A percentile compares a stretch with the other conserved stretches of the same genome.
These are phyloP conservation scores for Cladosporium oxysporum DNA, from an alignment of 2,329 filamentous ascomycete species.

Conservation along the genomic window DNA sequence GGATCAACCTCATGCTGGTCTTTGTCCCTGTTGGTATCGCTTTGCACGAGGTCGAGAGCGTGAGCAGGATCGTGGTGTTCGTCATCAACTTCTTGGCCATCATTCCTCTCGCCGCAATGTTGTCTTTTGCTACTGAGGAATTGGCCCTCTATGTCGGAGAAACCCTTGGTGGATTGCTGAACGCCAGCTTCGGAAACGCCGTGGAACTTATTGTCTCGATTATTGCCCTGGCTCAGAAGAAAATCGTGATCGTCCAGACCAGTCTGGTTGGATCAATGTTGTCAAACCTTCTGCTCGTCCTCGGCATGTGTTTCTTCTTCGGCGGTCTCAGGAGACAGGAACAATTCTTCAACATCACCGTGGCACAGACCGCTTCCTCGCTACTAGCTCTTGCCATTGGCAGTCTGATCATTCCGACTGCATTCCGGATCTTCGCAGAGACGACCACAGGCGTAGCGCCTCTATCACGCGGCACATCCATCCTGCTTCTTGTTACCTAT, in stretches of 20 bases:
- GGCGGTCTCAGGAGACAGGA: slow-evolving; percentile 76
- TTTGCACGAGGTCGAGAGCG: slow-evolving; percentile 61
- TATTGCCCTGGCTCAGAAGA: slow-evolving; percentile 71
- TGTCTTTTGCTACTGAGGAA: slow-evolving; percentile 88
- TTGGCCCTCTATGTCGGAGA: slow-evolving; percentile 77
- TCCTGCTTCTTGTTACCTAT: slow-evolving; percentile 85
- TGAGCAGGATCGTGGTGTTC: slow-evolving; percentile 65
- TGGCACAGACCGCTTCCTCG: slow-evolving; percentile 85
- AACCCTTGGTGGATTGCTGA: slow-evolving; percentile 82
- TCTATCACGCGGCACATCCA: slow-evolving; percentile 69
- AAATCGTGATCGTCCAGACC: slow-evolving; percentile 86
- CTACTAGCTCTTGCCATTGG: slow-evolving; percentile 77
- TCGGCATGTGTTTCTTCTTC: slow-evolving; percentile 92
- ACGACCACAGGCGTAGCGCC: slow-evolving; percentile 35
- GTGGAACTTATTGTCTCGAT: slow-evolving; percentile 63
- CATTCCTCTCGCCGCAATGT: slow-evolving; percentile 81
- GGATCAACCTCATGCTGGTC: slow-evolving; percentile 81
- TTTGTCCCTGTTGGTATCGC: slow-evolving; percentile 77
- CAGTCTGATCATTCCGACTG: slow-evolving; percentile 84
- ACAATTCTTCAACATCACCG: slow-evolving; percentile 89
- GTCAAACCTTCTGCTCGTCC: slow-evolving; percentile 82
- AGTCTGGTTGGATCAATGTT: slow-evolving; percentile 90
- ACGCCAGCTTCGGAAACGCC: slow-evolving; percentile 80
- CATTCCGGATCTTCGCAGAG: slow-evolving; percentile 64
- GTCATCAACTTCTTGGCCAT: slow-evolving; percentile 93